phyloP scores from a whole-genome alignment of 2,329 filamentous ascomycete genomes.

The Emmonsia crescens region DNA sequence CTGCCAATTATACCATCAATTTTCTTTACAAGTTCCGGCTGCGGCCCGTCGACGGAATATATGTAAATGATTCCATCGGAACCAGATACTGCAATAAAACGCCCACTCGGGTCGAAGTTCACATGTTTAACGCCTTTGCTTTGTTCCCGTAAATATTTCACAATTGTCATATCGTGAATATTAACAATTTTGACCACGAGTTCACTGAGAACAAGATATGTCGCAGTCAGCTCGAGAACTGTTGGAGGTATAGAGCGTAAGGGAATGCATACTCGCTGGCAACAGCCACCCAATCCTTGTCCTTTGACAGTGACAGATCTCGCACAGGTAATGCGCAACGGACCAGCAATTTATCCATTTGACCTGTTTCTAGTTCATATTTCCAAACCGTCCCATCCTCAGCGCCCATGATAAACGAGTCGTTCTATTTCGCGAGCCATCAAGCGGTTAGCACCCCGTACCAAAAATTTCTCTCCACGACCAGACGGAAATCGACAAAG shows the following conservation, averaged over 20 bases:
- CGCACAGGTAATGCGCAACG: constrained; percentile 77
- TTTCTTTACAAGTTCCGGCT: constrained; percentile 71
- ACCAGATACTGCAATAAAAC: constrained; percentile 67
- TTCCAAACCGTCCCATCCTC: constrained; percentile 95
- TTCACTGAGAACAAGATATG: constrained; percentile 45
- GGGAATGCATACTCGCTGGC: constrained; percentile 66
- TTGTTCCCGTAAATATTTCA: constrained; percentile 74
- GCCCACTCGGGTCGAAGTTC: constrained; percentile 71
- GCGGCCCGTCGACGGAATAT: constrained; percentile 68
- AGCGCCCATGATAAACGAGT: constrained; percentile 77
- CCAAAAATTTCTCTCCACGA: not conserved
- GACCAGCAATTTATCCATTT: constrained; percentile 70
- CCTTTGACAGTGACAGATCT: constrained; percentile 70
- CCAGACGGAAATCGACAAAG: not conserved
- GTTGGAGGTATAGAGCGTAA: not conserved
- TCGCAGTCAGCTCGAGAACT: not conserved
- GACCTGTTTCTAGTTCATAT: constrained; percentile 61
- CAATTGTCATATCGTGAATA: constrained; percentile 62
- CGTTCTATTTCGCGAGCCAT: constrained; percentile 41
- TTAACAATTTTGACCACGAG: constrained; percentile 82
- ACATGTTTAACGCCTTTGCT: constrained; percentile 82
- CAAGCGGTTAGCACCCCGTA: not conserved
- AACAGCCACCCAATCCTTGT: constrained; percentile 80
- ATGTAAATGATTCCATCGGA: constrained; percentile 84
- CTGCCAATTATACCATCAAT: constrained; percentile 76